These are phyloP conservation scores for Salvia hispanica DNA, from an alignment of 257 asterid genomes.

Conservation along the genomic window DNA sequence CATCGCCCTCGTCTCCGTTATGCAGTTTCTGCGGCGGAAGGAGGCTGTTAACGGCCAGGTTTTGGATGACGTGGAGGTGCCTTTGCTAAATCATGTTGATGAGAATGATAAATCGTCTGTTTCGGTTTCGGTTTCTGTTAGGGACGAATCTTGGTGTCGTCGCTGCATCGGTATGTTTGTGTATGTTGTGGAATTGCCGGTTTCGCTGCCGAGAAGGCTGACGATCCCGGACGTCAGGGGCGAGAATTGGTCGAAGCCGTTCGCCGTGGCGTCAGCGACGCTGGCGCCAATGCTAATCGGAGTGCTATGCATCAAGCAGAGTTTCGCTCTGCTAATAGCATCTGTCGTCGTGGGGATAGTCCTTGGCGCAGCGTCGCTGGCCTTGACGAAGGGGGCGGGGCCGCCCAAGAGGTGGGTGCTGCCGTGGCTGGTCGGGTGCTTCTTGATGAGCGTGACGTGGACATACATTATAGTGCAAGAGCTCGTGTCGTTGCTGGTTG, in stretches of 20 bases:
- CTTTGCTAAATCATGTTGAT: conserved; percentile 47
- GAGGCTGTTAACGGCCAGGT: background rate
- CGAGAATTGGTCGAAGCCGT: conserved; percentile 69
- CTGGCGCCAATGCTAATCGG: conserved; percentile 60
- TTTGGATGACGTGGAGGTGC: conserved; percentile 34
- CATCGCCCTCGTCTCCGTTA: conserved; percentile 52
- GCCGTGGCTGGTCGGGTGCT: conserved; percentile 69
- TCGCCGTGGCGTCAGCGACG: conserved; percentile 46
- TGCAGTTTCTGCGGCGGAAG: conserved; percentile 49
- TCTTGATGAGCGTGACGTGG: conserved; percentile 77
- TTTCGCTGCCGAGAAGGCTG: conserved; percentile 65
- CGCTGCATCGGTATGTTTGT: conserved; percentile 22
- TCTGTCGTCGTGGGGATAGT: conserved; percentile 42
- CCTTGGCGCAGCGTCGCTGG: conserved; percentile 45
- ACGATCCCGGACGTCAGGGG: conserved; percentile 69
- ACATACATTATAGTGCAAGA: conserved; percentile 70
- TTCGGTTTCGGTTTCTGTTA: background rate
- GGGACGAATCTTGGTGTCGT: background rate
- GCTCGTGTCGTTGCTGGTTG: conserved; percentile 55
- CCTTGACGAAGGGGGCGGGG: conserved; percentile 40
- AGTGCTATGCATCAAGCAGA: conserved; percentile 36
- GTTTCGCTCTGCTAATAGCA: conserved; percentile 28
- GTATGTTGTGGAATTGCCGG: conserved; percentile 55
- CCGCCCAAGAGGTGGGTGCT: conserved; percentile 61
- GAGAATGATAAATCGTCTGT: conserved; percentile 40